Conservation (phyloP, 2,329 filamentous ascomycete species). For the Arthrinium puccinioides region DNA sequence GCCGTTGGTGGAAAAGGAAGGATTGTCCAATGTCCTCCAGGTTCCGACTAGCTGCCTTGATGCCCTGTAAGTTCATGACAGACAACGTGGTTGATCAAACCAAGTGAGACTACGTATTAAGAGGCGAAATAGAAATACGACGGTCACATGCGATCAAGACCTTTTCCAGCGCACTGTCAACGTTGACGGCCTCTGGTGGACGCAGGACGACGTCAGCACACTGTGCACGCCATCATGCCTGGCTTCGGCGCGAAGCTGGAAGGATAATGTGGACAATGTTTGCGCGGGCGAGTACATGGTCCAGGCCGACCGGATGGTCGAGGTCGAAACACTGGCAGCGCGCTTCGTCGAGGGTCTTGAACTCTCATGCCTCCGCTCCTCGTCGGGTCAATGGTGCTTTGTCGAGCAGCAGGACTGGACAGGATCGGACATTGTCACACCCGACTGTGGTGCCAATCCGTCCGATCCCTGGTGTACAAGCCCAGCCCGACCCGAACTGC, state of each 20-base stretch:
- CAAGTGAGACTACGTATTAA: no score
- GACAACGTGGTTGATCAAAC: no score
- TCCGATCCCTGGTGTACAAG: not conserved
- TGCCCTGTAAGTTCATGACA: not conserved
- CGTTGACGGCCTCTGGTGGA: not conserved
- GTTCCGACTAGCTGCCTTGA: not conserved
- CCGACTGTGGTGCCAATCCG: constrained; percentile 1
- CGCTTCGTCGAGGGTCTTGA: not conserved
- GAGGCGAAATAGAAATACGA: not conserved
- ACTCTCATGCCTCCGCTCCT: not conserved
- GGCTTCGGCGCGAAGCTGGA: not conserved
- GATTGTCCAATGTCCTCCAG: not conserved
- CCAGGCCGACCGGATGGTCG: not conserved
- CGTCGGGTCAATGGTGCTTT: constrained; percentile 1
- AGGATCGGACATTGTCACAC: constrained; percentile 1
- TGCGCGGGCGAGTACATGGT: not conserved
- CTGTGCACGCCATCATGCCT: not conserved
- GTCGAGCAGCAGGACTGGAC: constrained; percentile 3
- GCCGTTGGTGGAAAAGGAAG: not conserved
- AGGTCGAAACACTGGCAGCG: not conserved
- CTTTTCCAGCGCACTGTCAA: not conserved
- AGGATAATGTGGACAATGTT: not conserved
- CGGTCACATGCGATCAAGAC: not conserved
- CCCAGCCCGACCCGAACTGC: not conserved
- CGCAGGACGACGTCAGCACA: not conserved